A percentile compares a stretch with the other conserved stretches of the same genome.
Conservation (phyloP, 2,329 filamentous ascomycete species). For the Cordyceps tenuipes region DNA sequence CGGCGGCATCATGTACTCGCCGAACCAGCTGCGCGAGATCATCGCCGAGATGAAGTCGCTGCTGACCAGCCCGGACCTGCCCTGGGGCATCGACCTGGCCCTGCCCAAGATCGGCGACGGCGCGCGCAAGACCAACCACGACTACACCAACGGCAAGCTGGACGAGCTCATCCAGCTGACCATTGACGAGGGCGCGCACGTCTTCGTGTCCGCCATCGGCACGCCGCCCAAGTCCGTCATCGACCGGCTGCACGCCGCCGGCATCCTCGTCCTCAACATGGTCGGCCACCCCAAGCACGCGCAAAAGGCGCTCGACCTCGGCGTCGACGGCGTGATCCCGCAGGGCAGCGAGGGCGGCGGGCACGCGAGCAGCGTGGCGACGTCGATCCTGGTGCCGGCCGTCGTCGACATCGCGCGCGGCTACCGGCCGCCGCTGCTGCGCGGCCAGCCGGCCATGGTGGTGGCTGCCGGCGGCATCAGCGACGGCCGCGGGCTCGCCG, state of each 20-base stretch:
- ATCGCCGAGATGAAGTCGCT: conserved; percentile 77
- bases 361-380: conserved; percentile 82
- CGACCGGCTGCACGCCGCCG: conserved; percentile 66
- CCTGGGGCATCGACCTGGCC: conserved; percentile 87
- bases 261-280: conserved; percentile 94
- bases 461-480: conserved; percentile 84
- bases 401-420: conserved; percentile 73
- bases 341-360: conserved; percentile 92
- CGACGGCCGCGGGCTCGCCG: conserved; percentile 73
- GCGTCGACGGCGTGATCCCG: conserved; percentile 84
- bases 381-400: conserved; percentile 76
- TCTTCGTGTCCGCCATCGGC: conserved; percentile 85
- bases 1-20: conserved; percentile 64
- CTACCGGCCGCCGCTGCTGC: conserved; percentile 62
- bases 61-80: conserved; percentile 57
- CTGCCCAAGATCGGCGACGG: conserved; percentile 79
- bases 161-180: conserved; percentile 83
- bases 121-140: conserved; percentile 87
- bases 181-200: conserved; percentile 70
- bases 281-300: conserved; percentile 89
- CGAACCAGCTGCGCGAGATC: conserved; percentile 66
- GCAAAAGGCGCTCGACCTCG: conserved; percentile 74
- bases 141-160: conserved; percentile 85
- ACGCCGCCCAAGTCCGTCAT: conserved; percentile 70
- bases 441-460: conserved; percentile 64